Base-by-base conservation (phyloP, 768 basidiomycete genomes). In the Termitomyces sp. region DNA sequence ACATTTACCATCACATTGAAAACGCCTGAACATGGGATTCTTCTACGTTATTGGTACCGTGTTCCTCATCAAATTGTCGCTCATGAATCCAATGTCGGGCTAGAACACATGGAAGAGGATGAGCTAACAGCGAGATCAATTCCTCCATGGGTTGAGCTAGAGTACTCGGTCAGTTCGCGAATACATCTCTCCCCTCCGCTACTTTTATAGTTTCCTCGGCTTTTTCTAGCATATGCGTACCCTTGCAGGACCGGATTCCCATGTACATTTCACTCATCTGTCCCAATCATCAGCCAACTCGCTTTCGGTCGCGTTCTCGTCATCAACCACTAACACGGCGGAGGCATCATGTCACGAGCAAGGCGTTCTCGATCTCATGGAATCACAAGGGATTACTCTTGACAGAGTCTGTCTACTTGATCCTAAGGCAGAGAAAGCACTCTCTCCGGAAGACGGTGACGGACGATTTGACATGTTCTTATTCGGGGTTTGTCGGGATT, bases 71-170 rank as follows among this genome's bases (percentile, higher is more conserved):
- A 6, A 38, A 36, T 26, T n/a, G 8, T 57, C 6, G 16, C 32
- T 61, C 24, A 63, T 52, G 57, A 55, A 57, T 43, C 40, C 57
- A 58, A 59, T n/a, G 16, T 54, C 18, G 57, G 14, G 43, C 55
- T 66, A 92, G 94, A 95, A 62, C 93, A 95, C 67, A 94, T 98
- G 89, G 95, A 98, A 68, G 92, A 94, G 51, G 95, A 98, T 68
- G 94, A 94, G 59, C 77, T 81, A 14, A 81, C 81, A 0, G 76
- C 84, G 1, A 83, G 80, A 62, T 78, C 88, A 3, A 81, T 92
- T 43, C 90, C 90, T 22, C 84, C 83, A 14, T 98, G 96, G 96
- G 95, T 98, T 33, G 83, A 88, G 63, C 82, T 98, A 48, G 96
- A 98, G 78, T 98, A 95, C 68, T 79, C 80, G 65, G 92, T 90